Conservation (phyloP, 1,284 basidiomycete species). For the Austroboletus novae-zelandiae region DNA sequence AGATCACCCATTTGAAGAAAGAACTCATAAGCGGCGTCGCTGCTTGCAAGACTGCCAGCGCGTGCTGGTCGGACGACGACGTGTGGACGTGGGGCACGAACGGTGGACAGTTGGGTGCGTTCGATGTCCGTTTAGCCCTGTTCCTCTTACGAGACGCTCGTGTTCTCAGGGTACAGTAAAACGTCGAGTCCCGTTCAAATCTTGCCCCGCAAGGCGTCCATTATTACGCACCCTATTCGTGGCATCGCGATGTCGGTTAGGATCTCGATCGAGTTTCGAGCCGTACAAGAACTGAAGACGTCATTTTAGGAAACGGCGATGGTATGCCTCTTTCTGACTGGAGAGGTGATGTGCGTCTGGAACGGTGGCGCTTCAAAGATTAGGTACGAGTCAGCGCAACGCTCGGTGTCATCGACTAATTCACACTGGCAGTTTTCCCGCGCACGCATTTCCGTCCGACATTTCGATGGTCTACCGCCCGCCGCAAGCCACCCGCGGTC, state of each 20-base stretch:
- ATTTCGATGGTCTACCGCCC: constrained; percentile 74
- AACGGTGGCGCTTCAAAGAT: constrained; percentile 78
- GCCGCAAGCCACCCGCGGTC: constrained; percentile 67
- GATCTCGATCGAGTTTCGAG: constrained; percentile 11
- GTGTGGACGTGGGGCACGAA: constrained; percentile 98
- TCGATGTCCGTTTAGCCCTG: background rate
- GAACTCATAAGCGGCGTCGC: constrained; percentile 82
- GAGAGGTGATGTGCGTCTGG: constrained; percentile 84
- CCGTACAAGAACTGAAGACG: constrained; percentile 4
- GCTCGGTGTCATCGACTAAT: constrained; percentile 15
- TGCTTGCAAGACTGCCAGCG: constrained; percentile 85
- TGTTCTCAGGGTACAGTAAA: constrained; percentile 65
- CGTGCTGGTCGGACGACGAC: constrained; percentile 85
- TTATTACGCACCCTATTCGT: constrained; percentile 67
- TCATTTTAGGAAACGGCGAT: constrained; percentile 72
- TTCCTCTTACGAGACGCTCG: background rate
- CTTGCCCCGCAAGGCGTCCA: constrained; percentile 81
- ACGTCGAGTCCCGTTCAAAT: constrained; percentile 76
- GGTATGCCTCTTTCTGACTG: constrained; percentile 70
- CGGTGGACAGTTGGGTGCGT: constrained; percentile 83
- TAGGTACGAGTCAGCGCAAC: constrained; percentile 44
- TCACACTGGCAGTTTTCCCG: constrained; percentile 53
- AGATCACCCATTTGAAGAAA: constrained; percentile 81
- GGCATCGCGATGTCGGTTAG: constrained; percentile 71
- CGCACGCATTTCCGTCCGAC: constrained; percentile 67